phyloP scores from a whole-genome alignment of 495 filamentous ascomycete species.

The Apiosordaria backusii region DNA sequence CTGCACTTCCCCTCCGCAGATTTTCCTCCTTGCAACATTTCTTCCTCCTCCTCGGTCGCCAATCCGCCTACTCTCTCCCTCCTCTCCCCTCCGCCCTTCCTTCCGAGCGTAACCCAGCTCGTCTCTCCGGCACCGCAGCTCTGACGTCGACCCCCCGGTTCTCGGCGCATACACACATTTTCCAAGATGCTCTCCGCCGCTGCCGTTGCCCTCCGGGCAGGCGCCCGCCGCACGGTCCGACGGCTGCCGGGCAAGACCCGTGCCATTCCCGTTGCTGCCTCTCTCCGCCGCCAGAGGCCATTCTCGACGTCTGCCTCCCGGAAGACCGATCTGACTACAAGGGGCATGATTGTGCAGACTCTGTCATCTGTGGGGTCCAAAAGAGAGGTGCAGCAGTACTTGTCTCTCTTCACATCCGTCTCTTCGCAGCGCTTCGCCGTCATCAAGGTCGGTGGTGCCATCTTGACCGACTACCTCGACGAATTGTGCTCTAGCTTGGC shows the following conservation, averaged over 20 bases:
- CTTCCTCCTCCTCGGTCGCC: background rate
- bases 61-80: background rate
- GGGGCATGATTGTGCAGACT: conserved; percentile 87
- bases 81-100: conserved; percentile 1
- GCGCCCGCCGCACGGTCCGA: conserved; percentile 42
- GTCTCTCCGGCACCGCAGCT: background rate
- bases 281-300: conserved; percentile 23
- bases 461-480: conserved; percentile 91
- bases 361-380: conserved; percentile 96
- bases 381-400: conserved; percentile 96
- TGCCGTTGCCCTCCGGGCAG: conserved; percentile 41
- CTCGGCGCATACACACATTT: background rate
- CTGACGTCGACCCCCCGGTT: background rate
- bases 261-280: conserved; percentile 25
- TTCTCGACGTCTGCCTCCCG: conserved; percentile 38
- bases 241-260: conserved; percentile 31
- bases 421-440: conserved; percentile 98
- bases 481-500: conserved; percentile 82
- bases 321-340: conserved; percentile 55
- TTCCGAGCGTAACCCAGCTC: conserved; percentile 3
- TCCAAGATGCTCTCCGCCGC: conserved; percentile 35
- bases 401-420: conserved; percentile 95
- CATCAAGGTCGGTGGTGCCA: conserved; percentile 97
- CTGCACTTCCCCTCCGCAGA: background rate
- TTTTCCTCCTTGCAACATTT: conserved; percentile 5